Conservation (phyloP, 1,284 basidiomycete species). For the Microbotryum lychnidis-dioicae region DNA sequence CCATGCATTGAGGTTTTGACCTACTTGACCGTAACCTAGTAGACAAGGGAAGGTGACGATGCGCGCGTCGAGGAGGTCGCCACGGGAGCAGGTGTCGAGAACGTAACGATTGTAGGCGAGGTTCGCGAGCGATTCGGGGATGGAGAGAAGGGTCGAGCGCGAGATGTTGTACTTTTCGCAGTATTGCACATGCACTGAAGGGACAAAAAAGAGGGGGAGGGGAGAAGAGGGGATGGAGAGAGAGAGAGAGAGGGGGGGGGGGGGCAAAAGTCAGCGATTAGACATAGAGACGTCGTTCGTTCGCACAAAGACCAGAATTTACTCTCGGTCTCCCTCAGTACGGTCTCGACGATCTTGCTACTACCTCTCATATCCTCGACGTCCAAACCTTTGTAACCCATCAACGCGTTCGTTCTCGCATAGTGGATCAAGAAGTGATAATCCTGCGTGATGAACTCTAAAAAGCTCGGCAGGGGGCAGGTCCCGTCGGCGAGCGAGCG, state of each 20-base stretch:
- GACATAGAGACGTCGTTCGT: background rate
- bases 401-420: conserved; percentile 53
- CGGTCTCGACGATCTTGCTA: conserved; percentile 56
- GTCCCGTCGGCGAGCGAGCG: conserved; percentile 30
- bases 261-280: background rate
- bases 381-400: conserved; percentile 64
- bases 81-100: conserved; percentile 62
- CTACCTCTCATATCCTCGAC: conserved; percentile 60
- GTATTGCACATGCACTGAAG: conserved; percentile 41
- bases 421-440: conserved; percentile 68
- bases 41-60: conserved; percentile 80
- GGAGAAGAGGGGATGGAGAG: background rate
- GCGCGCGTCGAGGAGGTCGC: conserved; percentile 63
- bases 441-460: conserved; percentile 70
- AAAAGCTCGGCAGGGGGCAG: conserved; percentile 43
- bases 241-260: no score
- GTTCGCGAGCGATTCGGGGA: conserved; percentile 49
- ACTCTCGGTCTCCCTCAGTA: conserved; percentile 62
- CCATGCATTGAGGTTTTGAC: conserved; percentile 52
- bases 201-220: no score
- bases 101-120: conserved; percentile 72
- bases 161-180: conserved; percentile 63
- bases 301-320: conserved; percentile 11
- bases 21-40: conserved; percentile 90
- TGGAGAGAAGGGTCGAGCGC: conserved; percentile 52